These are phyloP conservation scores for Dimargaris xerosporica DNA, from an alignment of 192 early-diverging fungal species.

Conservation along the genomic window DNA sequence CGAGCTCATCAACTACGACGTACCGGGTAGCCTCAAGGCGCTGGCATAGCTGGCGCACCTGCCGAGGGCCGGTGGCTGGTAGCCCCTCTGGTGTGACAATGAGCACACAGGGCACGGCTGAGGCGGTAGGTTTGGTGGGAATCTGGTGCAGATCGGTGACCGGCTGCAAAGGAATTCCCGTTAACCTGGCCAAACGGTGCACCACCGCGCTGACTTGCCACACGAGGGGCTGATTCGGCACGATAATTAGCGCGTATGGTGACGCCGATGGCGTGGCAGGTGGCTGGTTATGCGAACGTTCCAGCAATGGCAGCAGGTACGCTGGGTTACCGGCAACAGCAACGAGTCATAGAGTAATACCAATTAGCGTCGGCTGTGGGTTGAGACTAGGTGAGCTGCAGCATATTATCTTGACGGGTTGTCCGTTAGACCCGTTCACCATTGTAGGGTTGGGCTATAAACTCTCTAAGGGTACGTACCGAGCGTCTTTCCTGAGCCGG, in stretches of 20 bases:
- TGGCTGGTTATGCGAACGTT: neutral
- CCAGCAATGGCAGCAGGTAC: neutral
- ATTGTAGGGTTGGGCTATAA: no score
- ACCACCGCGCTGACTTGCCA: constrained; percentile 1
- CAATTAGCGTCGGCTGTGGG: neutral
- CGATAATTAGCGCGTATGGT: constrained; percentile 6
- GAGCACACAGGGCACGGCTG: neutral
- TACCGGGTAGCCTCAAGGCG: neutral
- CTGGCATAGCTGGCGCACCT: neutral
- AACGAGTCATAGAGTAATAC: no score
- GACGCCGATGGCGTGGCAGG: neutral
- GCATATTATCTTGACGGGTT: no score
- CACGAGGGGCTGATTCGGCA: constrained; percentile 5
- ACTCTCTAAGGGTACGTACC: neutral
- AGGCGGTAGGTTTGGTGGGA: neutral
- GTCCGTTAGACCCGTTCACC: no score
- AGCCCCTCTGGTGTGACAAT: neutral
- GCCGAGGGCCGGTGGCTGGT: neutral
- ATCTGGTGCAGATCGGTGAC: constrained; percentile 1
- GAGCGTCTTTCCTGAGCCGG: constrained; percentile 4
- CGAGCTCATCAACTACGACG: constrained; percentile 4
- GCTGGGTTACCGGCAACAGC: no score
- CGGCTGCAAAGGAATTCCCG: neutral
- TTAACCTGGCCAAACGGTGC: neutral
- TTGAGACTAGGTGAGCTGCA: neutral